Base-by-base conservation (phyloP, 495 filamentous ascomycete genomes). In the Rusavskia elegans region DNA sequence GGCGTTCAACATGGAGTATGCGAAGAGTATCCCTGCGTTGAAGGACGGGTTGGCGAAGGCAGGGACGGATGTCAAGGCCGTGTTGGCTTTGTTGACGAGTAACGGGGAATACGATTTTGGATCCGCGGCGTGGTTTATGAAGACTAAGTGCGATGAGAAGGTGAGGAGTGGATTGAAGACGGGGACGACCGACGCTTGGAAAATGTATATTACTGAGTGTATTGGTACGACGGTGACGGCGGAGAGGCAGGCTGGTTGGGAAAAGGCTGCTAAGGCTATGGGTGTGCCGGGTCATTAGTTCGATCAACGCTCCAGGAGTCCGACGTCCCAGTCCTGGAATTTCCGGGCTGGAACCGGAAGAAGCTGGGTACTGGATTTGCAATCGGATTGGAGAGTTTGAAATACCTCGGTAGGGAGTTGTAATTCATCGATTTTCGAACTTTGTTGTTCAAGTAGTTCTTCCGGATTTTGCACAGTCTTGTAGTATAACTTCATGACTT, bases 81-180 rank as follows among this genome's bases (percentile, higher is more conserved):
- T 87, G 9, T 71, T 84, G 16, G 71, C 68, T 7, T 61, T 89
- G 35, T 71, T 92, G 35, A 66, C 70, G 21, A 58, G 62, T 0
- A 73, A 87, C 57, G 61, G 75, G 9, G 62, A 65, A 20, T 79
- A 76, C 57, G 82, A 85, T 63, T 94, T 89, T 64, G 84, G 74
- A 2, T 78, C 73, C 29, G 88, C 75, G 20, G 76, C 79, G 3
- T 94, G 87, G 88, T 92, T 83, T 60, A 55, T 86, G 39, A 77
- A 63, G 5, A 82, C 71, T 2, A 72, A 87, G 63, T 93, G 87
- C 65, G 49, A 54, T 0, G 17, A 52, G 5, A 63, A 59, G 7
- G 69, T 81, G 37, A 61, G 71, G 41, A 17, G 45, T 4, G 66
- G 60, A 19, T 68, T 90, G 57, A 65, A 69, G 56, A 50, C 54